These are phyloP conservation scores for Amanita rimosa DNA, from an alignment of 768 basidiomycete species.

Conservation along the genomic window DNA sequence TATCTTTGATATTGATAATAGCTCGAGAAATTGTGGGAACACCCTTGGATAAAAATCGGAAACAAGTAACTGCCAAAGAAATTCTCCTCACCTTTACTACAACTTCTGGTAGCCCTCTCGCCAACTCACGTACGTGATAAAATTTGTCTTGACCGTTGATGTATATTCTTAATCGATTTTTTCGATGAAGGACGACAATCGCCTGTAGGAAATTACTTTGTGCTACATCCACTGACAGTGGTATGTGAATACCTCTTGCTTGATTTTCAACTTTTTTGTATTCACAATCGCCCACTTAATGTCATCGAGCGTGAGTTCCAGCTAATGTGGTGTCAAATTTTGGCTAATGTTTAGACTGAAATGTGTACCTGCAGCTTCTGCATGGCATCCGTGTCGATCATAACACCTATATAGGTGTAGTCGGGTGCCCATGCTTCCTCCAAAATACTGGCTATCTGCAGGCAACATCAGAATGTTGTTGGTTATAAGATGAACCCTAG, in stretches of 20 bases:
- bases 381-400: conserved; percentile 82
- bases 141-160: conserved; percentile 71
- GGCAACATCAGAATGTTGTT: neutral
- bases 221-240: neutral
- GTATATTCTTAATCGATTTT: conserved; percentile 69
- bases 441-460: conserved; percentile 78
- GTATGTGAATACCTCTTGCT: conserved; percentile 50
- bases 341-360: neutral
- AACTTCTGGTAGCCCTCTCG: conserved; percentile 72
- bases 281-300: conserved; percentile 86
- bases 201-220: conserved; percentile 29
- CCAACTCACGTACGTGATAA: conserved; percentile 76
- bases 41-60: conserved; percentile 38
- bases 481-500: neutral
- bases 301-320: conserved; percentile 88
- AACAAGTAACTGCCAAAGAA: neutral
- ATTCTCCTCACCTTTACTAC: conserved; percentile 70
- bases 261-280: conserved; percentile 86
- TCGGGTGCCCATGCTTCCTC: conserved; percentile 95
- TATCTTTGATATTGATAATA: conserved; percentile 92
- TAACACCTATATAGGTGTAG: conserved; percentile 88
- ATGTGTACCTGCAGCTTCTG: conserved; percentile 69
- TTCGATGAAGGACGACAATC: conserved; percentile 65
- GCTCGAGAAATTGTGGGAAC: conserved; percentile 82
- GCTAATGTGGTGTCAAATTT: conserved; percentile 28